Evolutionary conservation across 225 moss, liverwort and hornwort species (phyloP).

Genomic region (Straminergon stramineum): DNA sequence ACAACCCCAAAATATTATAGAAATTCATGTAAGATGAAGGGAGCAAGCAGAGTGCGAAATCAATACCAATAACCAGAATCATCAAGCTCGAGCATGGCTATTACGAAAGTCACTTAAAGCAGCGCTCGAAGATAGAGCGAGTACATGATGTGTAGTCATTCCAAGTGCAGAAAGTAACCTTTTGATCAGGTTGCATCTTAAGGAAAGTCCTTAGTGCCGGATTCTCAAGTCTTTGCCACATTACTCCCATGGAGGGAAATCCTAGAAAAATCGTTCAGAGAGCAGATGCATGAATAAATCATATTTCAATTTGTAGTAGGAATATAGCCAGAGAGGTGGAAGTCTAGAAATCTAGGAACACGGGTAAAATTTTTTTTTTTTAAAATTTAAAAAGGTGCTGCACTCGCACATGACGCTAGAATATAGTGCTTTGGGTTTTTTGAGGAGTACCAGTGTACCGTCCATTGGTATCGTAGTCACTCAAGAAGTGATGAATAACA

Average conservation of each 20-base stretch:
- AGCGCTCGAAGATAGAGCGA: background rate
- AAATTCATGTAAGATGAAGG: background rate
- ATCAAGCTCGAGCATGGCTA: background rate
- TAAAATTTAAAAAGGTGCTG: background rate
- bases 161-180: slow-evolving; percentile 34
- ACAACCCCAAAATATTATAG: background rate
- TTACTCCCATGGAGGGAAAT: slow-evolving; percentile 84
- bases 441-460: slow-evolving; percentile 63
- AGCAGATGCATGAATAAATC: background rate
- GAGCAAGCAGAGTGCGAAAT: background rate
- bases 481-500: slow-evolving; percentile 90
- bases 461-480: slow-evolving; percentile 80
- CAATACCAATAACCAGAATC: background rate
- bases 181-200: slow-evolving; percentile 72
- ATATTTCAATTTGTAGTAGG: background rate
- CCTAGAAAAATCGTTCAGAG: slow-evolving; percentile 30
- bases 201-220: slow-evolving; percentile 76
- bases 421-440: background rate
- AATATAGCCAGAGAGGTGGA: background rate
- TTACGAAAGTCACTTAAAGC: background rate
- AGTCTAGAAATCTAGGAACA: background rate
- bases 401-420: background rate
- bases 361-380: no score
- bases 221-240: slow-evolving; percentile 97
- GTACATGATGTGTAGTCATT: background rate